phyloP scores from a whole-genome alignment of 2,329 filamentous ascomycete species.

The Xylariaceae sp. region DNA sequence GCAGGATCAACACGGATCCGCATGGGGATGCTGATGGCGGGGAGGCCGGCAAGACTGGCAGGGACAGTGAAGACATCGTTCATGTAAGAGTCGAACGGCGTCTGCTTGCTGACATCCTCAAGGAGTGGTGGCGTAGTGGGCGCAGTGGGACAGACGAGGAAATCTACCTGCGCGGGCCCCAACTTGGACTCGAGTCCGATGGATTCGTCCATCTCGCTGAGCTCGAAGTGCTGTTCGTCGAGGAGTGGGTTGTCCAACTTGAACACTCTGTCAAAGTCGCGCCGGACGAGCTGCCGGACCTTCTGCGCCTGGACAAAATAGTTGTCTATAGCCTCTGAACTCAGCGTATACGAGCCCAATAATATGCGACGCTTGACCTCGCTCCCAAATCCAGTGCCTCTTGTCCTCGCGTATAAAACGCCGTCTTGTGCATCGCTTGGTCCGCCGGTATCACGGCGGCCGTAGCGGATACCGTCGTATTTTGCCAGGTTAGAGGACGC shows the following conservation, averaged over 20 bases:
- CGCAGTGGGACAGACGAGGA: slow-evolving; percentile 81
- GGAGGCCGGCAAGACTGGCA: slow-evolving; percentile 84
- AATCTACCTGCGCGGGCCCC: slow-evolving; percentile 66
- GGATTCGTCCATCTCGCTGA: slow-evolving; percentile 53
- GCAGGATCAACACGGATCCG: slow-evolving; percentile 30
- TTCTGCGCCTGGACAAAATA: slow-evolving; percentile 95
- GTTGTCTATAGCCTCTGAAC: slow-evolving; percentile 86
- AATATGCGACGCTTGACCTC: slow-evolving; percentile 86
- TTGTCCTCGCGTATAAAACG: slow-evolving; percentile 70
- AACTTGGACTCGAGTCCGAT: slow-evolving; percentile 50
- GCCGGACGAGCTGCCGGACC: slow-evolving; percentile 74
- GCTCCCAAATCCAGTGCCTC: slow-evolving; percentile 69
- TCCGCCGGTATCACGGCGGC: slow-evolving; percentile 46
- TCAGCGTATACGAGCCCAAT: slow-evolving; percentile 83
- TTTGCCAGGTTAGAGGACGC: slow-evolving; percentile 94
- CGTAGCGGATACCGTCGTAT: slow-evolving; percentile 95
- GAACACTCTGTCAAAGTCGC: slow-evolving; percentile 82
- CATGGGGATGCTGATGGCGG: slow-evolving; percentile 78
- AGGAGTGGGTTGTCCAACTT: slow-evolving; percentile 61
- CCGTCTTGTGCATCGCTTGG: slow-evolving; percentile 49
- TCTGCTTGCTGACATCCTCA: slow-evolving; percentile 49
- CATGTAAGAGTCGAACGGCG: slow-evolving; percentile 70
- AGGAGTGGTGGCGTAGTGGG: slow-evolving; percentile 68
- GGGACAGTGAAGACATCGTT: slow-evolving; percentile 97
- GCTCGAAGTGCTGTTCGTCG: slow-evolving; percentile 47